Base-by-base conservation (phyloP, 78 protist species). In the Emiliania huxleyi region DNA sequence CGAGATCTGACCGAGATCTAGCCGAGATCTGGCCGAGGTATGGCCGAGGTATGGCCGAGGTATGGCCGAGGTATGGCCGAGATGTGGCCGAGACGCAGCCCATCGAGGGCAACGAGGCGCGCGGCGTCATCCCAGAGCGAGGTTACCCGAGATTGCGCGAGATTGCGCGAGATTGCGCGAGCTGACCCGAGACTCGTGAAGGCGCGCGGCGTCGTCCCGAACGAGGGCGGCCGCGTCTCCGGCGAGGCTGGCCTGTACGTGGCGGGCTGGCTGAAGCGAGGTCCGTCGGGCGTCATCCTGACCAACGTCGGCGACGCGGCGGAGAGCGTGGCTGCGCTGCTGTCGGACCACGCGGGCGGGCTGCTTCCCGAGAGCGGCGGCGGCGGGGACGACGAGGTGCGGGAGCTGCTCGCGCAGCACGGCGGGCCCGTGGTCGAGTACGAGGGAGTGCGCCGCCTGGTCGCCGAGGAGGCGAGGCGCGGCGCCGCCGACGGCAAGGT, bases 221-320 rank as follows among this genome's bases (percentile, higher is more conserved):
- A 29, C 42, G 5, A 12, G n/a, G 23, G 1, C 46, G 73, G 73
- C 48, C 84, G 85, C 69, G 73, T 71, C 46, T 2, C 4, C 2
- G 75, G 69, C 22, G 38, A 1, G 43, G 69, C 69, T 42, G 69
- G 93, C 6, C 48, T 93, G 69, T 93, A 93, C 89, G 77, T 33
- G 29, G 38, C 49, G 62, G 94, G 94, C 45, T 93, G 94, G 94
- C 62, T 73, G 49, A 85, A 87, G 91, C 91, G 94, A 0, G 94
- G 94, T 37, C 94, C 94, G 49, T 43, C 52, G 0, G 94, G 94
- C 46, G 88, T 93, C 69, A 77, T 93, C 49, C 69, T 87, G 33
- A 93, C 45, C 77, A 93, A 93, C 48, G 79, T 93, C 40, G 8
- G 26, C 35, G 91, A 89, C 62, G 91, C 79, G 29, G 37, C 37